Conservation (phyloP, 2,329 filamentous ascomycete species). For the Pseudogymnoascus sp. region DNA sequence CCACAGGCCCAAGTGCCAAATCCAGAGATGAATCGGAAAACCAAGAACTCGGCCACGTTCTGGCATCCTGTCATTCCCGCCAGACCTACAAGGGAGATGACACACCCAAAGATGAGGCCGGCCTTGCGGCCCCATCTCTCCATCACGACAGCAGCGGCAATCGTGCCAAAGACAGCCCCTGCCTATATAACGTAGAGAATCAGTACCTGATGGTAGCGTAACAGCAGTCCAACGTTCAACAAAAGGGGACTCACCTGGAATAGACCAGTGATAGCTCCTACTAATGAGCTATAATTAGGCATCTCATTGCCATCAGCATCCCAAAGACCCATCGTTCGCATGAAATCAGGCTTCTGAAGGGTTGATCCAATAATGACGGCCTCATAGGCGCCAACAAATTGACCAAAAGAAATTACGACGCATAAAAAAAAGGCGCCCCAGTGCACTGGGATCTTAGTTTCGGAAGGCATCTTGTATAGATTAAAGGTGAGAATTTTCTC, state of each 20-base stretch:
- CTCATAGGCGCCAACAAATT: background rate
- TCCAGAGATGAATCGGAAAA: slow-evolving; percentile 37
- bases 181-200: background rate
- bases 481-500: too few species aligned
- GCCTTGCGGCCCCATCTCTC: background rate
- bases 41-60: slow-evolving; percentile 33
- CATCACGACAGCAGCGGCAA: background rate
- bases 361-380: background rate
- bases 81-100: slow-evolving; percentile 38
- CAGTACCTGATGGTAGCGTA: background rate
- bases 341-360: background rate
- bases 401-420: background rate
- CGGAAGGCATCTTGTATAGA: too few species aligned
- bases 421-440: background rate
- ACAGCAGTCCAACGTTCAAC: background rate
- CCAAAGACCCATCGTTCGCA: background rate
- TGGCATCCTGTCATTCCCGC: slow-evolving; percentile 38
- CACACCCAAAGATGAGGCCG: slow-evolving; percentile 19
- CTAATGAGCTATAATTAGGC: background rate
- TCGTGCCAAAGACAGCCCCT: background rate
- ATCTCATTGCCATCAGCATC: background rate
- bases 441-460: too few species aligned
- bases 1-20: slow-evolving; percentile 24
- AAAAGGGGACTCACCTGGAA: background rate
- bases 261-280: background rate